Conservation (phyloP, 306 rosid genomes). For the Morella rubra region DNA sequence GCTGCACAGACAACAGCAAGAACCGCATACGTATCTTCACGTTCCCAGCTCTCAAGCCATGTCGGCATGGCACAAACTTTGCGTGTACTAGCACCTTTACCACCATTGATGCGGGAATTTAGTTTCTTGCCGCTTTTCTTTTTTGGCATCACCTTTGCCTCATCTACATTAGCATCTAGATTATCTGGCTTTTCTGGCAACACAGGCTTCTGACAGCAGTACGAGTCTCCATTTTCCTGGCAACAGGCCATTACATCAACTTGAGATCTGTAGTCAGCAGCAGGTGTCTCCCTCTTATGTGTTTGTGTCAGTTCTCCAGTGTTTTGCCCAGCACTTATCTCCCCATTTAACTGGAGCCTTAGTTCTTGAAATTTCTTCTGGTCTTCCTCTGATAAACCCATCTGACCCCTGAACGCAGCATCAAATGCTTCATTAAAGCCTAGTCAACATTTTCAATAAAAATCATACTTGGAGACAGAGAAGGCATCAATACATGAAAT, state of each 20-base stretch:
- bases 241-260: constrained; percentile 51
- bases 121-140: constrained; percentile 42
- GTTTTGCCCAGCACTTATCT: constrained; percentile 39
- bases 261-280: constrained; percentile 22
- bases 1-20: constrained; percentile 83
- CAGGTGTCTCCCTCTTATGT: constrained; percentile 20
- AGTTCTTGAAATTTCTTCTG: constrained; percentile 59
- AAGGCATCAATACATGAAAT: not conserved
- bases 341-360: constrained; percentile 50
- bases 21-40: constrained; percentile 83
- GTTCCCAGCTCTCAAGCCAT: constrained; percentile 89
- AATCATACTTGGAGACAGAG: not conserved
- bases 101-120: constrained; percentile 42
- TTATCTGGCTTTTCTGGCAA: constrained; percentile 31
- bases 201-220: constrained; percentile 52
- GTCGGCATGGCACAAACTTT: constrained; percentile 64
- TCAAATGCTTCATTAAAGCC: constrained; percentile 12
- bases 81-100: constrained; percentile 49
- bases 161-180: constrained; percentile 39
- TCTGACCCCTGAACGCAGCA: constrained; percentile 73
- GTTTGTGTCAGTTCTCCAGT: constrained; percentile 28
- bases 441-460: constrained; percentile 9
- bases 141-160: constrained; percentile 40
- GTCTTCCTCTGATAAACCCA: constrained; percentile 83
- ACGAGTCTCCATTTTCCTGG: constrained; percentile 47